Conservation (phyloP, 208 protist genomes). For the Trypanosoma scelopori region DNA sequence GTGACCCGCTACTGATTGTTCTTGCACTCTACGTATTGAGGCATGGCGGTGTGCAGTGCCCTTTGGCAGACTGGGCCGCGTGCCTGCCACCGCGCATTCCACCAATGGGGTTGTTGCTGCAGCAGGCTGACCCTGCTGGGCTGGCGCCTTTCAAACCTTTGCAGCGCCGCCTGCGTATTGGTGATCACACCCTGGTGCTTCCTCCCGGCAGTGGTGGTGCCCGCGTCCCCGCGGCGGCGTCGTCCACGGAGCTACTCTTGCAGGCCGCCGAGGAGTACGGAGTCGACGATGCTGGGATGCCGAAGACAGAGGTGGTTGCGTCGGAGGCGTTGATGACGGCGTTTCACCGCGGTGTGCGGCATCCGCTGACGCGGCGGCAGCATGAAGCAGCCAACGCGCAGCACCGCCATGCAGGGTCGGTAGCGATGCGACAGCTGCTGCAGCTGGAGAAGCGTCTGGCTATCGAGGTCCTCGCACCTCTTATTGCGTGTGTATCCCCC, state of each 20-base stretch:
- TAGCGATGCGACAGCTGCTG: slow-evolving; percentile 31
- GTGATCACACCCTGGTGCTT: slow-evolving; percentile 28
- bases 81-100: slow-evolving; percentile 55
- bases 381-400: slow-evolving; percentile 34
- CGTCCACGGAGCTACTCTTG: slow-evolving; percentile 44
- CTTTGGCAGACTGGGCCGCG: slow-evolving; percentile 41
- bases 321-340: slow-evolving; percentile 44
- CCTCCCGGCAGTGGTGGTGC: slow-evolving; percentile 21
- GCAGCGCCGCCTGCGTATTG: slow-evolving; percentile 51
- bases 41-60: slow-evolving; percentile 12
- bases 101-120: slow-evolving; percentile 54
- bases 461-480: slow-evolving; percentile 28
- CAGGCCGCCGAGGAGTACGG: slow-evolving; percentile 44
- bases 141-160: slow-evolving; percentile 32
- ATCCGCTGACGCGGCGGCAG: slow-evolving; percentile 60
- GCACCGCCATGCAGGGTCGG: slow-evolving; percentile 23
- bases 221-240: slow-evolving; percentile 7
- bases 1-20: slow-evolving; percentile 65
- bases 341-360: slow-evolving; percentile 45
- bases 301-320: slow-evolving; percentile 50
- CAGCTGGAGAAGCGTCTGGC: slow-evolving; percentile 46
- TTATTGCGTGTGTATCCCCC: slow-evolving; percentile 27
- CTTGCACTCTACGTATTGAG: slow-evolving; percentile 49
- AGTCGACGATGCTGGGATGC: slow-evolving; percentile 40
- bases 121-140: slow-evolving; percentile 14